Evolutionary conservation across 805 yeast species (phyloP), one percentile per base, ranked within the genome.

Genomic region (Suhomyces emberorum): DNA sequence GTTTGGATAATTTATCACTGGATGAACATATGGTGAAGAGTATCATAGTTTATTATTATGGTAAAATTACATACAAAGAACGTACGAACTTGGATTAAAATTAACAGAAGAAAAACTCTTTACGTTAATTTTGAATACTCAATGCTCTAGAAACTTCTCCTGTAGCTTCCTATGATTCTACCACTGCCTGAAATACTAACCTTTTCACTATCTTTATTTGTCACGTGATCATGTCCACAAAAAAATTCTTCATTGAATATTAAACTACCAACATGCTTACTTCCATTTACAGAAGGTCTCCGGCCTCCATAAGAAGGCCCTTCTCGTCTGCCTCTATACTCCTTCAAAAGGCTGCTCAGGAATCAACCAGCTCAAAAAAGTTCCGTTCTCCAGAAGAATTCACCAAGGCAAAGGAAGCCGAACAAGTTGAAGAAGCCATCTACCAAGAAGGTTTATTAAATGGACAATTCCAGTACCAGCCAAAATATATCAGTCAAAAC

Each of bases 351-450:
- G 31, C 11, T 9, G 15, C 28, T 11, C 20, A 32, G 8, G 22
- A 24, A 11, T 4, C 6, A 10, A 14, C 14, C 6, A 9, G 25
- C 12, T 15, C 29, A 6, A 35, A 30, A 25, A 35, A 35, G 18
- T 35, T 30, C 7, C 34, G 25, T 5, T 15, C 59, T 14, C 74
- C 74, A 19, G 35, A 54, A 5, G 64, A 67, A 41, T 57, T 49
- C 38, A 42, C 61, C n/a, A 46, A 53, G 20, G 50, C 62, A 47
- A 51, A 49, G 18, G 43, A 56, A 32, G 41, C 37, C 15, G 51
- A 60, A 35, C 44, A 49, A 19, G 31, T 44, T 4, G 63, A 61
- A 36, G 55, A 59, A 26, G 42, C 51, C 30, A 44, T 44, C 34
- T 64, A 61, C 44, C 43, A 49, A 37, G 47, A 51, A 25, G 46